phyloP scores from a whole-genome alignment of 208 protist genomes.

The Phytomonas sp. region DNA sequence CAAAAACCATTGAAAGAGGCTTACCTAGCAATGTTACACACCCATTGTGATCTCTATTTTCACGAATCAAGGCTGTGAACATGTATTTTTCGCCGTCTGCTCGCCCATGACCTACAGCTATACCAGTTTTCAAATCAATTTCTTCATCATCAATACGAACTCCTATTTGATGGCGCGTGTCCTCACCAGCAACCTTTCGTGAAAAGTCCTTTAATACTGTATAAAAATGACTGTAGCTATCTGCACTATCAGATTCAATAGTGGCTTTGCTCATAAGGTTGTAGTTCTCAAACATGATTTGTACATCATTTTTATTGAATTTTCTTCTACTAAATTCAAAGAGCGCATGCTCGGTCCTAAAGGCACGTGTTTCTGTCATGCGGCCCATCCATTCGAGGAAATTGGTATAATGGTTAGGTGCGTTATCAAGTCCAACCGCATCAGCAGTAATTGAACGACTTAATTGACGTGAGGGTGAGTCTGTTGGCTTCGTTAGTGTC shows the following conservation, averaged over 20 bases:
- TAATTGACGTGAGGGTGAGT: slow-evolving; percentile 60
- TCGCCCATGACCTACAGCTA: slow-evolving; percentile 73
- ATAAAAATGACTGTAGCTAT: slow-evolving; percentile 89
- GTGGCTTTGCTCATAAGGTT: slow-evolving; percentile 79
- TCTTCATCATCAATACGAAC: slow-evolving; percentile 85
- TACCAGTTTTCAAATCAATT: slow-evolving; percentile 66
- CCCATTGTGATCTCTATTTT: slow-evolving; percentile 74
- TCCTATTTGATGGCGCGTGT: slow-evolving; percentile 84
- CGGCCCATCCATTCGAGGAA: slow-evolving; percentile 89
- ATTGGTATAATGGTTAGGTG: slow-evolving; percentile 86
- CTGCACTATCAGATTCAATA: slow-evolving; percentile 60
- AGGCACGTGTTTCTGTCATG: slow-evolving; percentile 79
- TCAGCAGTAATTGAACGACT: slow-evolving; percentile 81
- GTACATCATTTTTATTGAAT: slow-evolving; percentile 82
- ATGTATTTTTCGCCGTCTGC: slow-evolving; percentile 82
- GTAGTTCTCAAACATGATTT: slow-evolving; percentile 89
- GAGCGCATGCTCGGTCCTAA: slow-evolving; percentile 86
- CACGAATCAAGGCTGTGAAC: slow-evolving; percentile 68
- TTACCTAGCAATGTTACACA: slow-evolving; percentile 71
- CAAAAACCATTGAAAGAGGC: slow-evolving; percentile 56
- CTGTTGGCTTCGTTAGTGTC: slow-evolving; percentile 59
- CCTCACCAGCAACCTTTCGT: slow-evolving; percentile 79
- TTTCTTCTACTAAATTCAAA: slow-evolving; percentile 85
- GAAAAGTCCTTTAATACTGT: slow-evolving; percentile 81
- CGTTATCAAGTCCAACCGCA: slow-evolving; percentile 75